A percentile compares a stretch with the other conserved stretches of the same genome.
Conservation (phyloP, 257 asterid species). For the Mentha longifolia region DNA sequence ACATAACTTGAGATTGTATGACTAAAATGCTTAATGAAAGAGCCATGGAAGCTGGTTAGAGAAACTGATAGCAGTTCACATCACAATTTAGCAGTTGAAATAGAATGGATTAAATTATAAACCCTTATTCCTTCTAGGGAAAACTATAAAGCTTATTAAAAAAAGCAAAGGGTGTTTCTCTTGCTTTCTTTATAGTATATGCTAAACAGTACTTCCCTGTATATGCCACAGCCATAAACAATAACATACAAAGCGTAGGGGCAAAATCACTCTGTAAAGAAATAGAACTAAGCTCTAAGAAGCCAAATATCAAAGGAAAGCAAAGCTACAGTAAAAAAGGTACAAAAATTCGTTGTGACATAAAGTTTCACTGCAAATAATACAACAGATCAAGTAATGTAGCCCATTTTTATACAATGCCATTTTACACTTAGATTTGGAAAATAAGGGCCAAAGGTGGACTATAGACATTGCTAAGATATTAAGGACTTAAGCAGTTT, state of each 20-base stretch:
- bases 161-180: not conserved
- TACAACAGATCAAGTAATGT: not conserved
- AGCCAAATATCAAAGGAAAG: not conserved
- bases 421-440: not conserved
- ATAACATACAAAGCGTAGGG: not conserved
- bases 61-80: slow-evolving; percentile 22
- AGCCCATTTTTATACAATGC: slow-evolving; percentile 2
- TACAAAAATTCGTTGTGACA: not conserved
- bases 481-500: no score
- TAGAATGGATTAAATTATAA: not conserved
- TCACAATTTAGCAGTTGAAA: slow-evolving; percentile 19
- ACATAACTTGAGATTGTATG: not conserved
- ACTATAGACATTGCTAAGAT: not conserved
- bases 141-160: not conserved
- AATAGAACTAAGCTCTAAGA: slow-evolving; percentile 8
- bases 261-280: not conserved
- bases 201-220: not conserved
- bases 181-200: not conserved
- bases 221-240: not conserved
- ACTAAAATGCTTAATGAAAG: slow-evolving; percentile 12
- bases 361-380: not conserved
- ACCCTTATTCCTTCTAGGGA: no score
- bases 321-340: not conserved
- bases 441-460: not conserved
- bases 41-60: not conserved